Conservation (phyloP, 441 rosid species). For the Pelargonium cotyledonis region DNA sequence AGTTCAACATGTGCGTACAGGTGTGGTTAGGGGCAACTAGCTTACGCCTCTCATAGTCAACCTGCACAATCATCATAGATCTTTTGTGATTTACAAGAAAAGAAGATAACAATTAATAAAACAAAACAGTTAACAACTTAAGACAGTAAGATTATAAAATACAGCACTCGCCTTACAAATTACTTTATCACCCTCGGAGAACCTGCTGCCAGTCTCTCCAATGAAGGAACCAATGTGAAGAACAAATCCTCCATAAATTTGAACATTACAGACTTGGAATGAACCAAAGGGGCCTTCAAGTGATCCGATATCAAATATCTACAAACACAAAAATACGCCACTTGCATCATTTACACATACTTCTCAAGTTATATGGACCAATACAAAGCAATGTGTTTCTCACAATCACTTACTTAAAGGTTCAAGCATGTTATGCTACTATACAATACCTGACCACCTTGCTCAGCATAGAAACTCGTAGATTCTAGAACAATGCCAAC, state of each 20-base stretch:
- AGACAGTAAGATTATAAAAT: conserved; percentile 5
- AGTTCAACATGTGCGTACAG: conserved; percentile 95
- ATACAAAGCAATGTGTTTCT: no score
- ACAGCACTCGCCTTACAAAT: conserved; percentile 57
- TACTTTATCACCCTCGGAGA: conserved; percentile 64
- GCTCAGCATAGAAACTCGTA: conserved; percentile 94
- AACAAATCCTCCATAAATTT: conserved; percentile 86
- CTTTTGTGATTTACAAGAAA: background rate
- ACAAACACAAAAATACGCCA: conserved; percentile 27
- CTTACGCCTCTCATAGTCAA: conserved; percentile 81
- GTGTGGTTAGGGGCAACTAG: conserved; percentile 94
- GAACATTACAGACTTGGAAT: conserved; percentile 78
- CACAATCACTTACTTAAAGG: background rate
- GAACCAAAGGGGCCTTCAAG: conserved; percentile 76
- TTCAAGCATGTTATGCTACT: no score
- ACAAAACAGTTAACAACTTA: background rate
- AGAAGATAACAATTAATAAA: background rate
- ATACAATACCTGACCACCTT: conserved; percentile 95
- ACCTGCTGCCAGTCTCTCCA: conserved; percentile 34
- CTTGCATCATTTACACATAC: background rate
- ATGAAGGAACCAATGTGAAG: conserved; percentile 73
- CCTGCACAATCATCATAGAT: conserved; percentile 34
- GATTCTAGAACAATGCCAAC: conserved; percentile 75
- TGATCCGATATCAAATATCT: conserved; percentile 83
- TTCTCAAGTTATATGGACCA: no score